Base-by-base conservation (phyloP, 306 rosid genomes). In the Vigna hirtella region DNA sequence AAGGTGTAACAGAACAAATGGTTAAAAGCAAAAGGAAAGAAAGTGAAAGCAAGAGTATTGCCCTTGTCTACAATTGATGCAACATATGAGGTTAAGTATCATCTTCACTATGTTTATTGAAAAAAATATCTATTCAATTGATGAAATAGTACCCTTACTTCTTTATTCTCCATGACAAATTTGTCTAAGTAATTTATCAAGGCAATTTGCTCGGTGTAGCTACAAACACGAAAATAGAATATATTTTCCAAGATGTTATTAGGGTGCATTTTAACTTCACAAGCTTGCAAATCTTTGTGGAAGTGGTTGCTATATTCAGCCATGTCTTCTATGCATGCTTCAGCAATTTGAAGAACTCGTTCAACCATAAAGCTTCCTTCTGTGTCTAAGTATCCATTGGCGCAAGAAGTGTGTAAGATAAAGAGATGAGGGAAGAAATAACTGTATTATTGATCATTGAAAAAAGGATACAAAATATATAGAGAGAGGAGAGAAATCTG, bases 331-430 rank as follows among this genome's bases (percentile, higher is more conserved):
- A 91, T 74, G 69, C 93, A 95, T 63, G 98, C 99, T 87, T 93
- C 90, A 48, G 98, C 98, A 81, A 95, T 88, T 86, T 95, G 98
- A 15, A 85, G 58, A 66, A 89, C 97, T 18, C 99, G 91, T 72
- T 95, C 99, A 62, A 93, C 91, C 98, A 95, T 91, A 77, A 95
- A 95, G 89, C 98, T 95, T 72, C 99, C 98, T 71, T 95, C 97
- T 1, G 97, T 95, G 85, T 95, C 99, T 93, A 79, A 72, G 79
- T 48, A 68, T 77, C 79, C 20, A 57, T 49, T 82, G 74, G 78
- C 40, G 74, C 52, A 83, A 53, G 32, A 58, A 73, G 22, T 26
- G 0, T 26, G 28, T 26, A 26, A 26, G 28, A 26, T 26, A 26
- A 26, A 26, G 28, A 26, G 28, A 26, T 26, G 28, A 26, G 28